phyloP scores from a whole-genome alignment of 2,329 filamentous ascomycete species.

The Biscogniauxia sp. region DNA sequence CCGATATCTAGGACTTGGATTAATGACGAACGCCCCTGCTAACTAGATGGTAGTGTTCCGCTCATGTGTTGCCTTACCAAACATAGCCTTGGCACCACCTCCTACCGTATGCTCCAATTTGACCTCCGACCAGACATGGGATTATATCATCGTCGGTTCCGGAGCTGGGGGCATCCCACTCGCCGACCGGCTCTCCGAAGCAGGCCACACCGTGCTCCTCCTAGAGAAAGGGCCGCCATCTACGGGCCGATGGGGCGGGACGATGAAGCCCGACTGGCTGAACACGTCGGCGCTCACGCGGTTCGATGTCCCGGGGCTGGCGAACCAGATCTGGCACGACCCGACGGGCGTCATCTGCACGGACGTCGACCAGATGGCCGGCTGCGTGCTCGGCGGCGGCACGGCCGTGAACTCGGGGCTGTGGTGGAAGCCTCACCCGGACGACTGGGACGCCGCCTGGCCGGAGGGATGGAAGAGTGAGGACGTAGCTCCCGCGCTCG shows the following conservation, averaged over 20 bases:
- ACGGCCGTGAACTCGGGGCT: constrained; percentile 64
- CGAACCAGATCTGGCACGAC: constrained; percentile 65
- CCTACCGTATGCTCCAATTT: constrained; percentile 21
- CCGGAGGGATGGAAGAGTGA: constrained; percentile 66
- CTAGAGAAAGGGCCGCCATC: constrained; percentile 58
- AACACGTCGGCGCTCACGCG: constrained; percentile 59
- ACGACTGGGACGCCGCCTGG: constrained; percentile 70
- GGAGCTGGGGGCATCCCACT: constrained; percentile 57
- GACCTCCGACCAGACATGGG: constrained; percentile 38
- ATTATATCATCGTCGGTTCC: constrained; percentile 59
- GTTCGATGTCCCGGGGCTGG: constrained; percentile 67
- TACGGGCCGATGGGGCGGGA: constrained; percentile 60
- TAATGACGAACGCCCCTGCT: not conserved
- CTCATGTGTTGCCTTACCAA: constrained; percentile 19
- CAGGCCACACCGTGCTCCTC: constrained; percentile 61
- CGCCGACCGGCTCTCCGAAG: constrained; percentile 58
- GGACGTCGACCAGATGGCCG: constrained; percentile 67
- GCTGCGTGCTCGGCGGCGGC: constrained; percentile 65
- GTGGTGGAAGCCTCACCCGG: constrained; percentile 62
- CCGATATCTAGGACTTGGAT: not conserved
- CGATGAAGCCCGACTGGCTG: constrained; percentile 59
- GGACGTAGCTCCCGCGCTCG: constrained; percentile 59
- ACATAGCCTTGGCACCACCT: constrained; percentile 22
- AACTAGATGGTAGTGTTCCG: constrained; percentile 16
- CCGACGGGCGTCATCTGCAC: constrained; percentile 61